A percentile compares a stretch with the other conserved stretches of the same genome.
phyloP scores from a whole-genome alignment of 257 asterid species.

The Echites panduratus region DNA sequence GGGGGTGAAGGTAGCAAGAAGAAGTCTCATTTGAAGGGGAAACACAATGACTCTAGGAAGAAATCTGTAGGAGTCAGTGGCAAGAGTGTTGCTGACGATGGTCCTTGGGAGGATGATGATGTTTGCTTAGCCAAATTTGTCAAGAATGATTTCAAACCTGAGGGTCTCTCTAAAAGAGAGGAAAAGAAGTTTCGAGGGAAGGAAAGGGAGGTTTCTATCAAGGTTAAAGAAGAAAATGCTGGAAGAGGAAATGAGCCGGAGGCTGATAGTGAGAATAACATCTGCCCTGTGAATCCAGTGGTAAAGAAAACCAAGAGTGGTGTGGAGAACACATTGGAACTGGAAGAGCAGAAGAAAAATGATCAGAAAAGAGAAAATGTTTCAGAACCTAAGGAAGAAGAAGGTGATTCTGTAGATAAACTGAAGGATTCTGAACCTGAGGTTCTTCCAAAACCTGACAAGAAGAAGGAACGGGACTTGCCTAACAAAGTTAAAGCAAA shows the following conservation, averaged over 20 bases:
- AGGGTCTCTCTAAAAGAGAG: constrained; percentile 4
- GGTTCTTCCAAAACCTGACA: constrained; percentile 8
- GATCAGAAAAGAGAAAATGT: constrained; percentile 2
- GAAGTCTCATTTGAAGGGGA: constrained; percentile 10
- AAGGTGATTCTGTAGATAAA: constrained; percentile 2
- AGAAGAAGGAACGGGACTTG: neutral
- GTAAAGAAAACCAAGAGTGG: constrained; percentile 6
- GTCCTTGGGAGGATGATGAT: constrained; percentile 10
- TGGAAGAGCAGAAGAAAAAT: constrained; percentile 4
- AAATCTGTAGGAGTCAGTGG: constrained; percentile 9
- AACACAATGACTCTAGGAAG: constrained; percentile 5
- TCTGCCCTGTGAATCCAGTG: neutral
- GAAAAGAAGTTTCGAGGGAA: constrained; percentile 10
- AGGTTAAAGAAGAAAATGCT: constrained; percentile 7
- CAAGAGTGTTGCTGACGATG: constrained; percentile 12
- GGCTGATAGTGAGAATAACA: constrained; percentile 6
- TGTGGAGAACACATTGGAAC: neutral
- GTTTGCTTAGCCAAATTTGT: constrained; percentile 1
- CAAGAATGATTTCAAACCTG: neutral
- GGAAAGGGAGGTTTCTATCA: neutral
- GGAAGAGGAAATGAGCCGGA: constrained; percentile 4
- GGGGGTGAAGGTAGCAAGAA: constrained; percentile 3
- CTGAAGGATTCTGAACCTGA: neutral
- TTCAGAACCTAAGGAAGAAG: constrained; percentile 14
- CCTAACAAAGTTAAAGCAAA: constrained; percentile 5